Evolutionary conservation across 768 basidiomycete species (phyloP), one percentile per base, ranked within the genome.

Genomic region (Mycena indigotica): DNA sequence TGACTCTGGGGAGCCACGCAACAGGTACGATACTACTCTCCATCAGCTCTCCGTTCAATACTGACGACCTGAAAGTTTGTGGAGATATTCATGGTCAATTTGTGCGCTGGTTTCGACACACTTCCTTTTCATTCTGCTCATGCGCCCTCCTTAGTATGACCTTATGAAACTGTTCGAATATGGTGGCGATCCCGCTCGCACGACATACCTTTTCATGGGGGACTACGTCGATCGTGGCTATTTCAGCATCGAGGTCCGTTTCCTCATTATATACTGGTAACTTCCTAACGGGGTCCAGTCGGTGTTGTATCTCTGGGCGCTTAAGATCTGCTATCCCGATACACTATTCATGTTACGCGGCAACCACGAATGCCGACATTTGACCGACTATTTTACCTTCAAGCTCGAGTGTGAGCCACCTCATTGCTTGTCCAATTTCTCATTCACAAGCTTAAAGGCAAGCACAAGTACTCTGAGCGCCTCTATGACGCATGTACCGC

Each of bases 21-120:
- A 99, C 96, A 56, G 93, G 95, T 95, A 60, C 61, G 83, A 72
- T 24, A 53, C 15, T 30, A 25, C 4, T 52, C 28, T 32, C 60
- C 50, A 63, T 50, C 40, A 53, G 62, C 25, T 32, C 10, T 26
- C 6, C 28, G 24, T 17, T 8, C 32, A 16, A 21, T 39, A 10
- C 53, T 39, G 13, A 30, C 5, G 1, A 19, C 21, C 28, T 55
- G 21, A n/a, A 65, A 94, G 93, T 95, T 30, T 98, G 96, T 71
- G 97, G 96, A 49, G 96, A 98, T 75, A 95, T 98, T 44, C 96
- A 98, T 67, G 96, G 96, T 0, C 96, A 99, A 92, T 99, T 98
- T 77, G 96, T 97, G 68, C 72, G 90, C 32, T 25, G 41, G 10
- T 8, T 35, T 17, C 40, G 53, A 50, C 38, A 25, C 49, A 28